Evolutionary conservation across 495 filamentous ascomycete genomes (phyloP), one percentile per base, ranked within the genome.

Genomic region (Rhypophila decipiens): DNA sequence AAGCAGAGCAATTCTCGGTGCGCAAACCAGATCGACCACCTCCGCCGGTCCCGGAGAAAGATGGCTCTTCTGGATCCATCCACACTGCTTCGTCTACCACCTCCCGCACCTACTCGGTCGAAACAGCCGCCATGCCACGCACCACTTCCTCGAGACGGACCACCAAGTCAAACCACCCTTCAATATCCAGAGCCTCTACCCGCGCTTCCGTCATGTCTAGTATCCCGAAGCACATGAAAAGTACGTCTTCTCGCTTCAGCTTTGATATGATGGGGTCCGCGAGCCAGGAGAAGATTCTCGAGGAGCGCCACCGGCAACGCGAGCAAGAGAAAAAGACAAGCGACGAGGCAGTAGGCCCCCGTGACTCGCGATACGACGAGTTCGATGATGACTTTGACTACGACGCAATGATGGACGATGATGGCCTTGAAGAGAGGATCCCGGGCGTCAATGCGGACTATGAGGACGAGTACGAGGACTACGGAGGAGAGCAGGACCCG

Each of bases 251-350:
- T 2, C 73, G 90, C 9, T 95, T 96, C 55, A 94, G 88, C 58
- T 96, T 96, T 56, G 89, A 96, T 57, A 87, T 95, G 76, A 80
- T 84, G n/a, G 88, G 86, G 24, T 82, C 87, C 12, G 82, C 85
- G 4, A 77, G 77, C 10, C 83, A 95, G 60, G 90, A 96, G 61
- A 83, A 83, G 58, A 58, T 90, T 2, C 64, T 96, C 13, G 90
- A 96, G 68, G 89, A 95, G 59, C 82, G 87, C 33, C 86, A 93
- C 53, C 82, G 86, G 44, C 78, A 85, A 47, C 83, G 85, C 42
- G 83, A 84, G 29, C 69, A 76, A 24, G 76, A 77, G 40, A 77
- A 73, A 58, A 69, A 72, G 39, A 58, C 56, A 10, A 55, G 68
- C 19, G 59, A 64, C 11, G 29, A 44, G 37, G 46, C 53, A 23